Evolutionary conservation across 495 filamentous ascomycete genomes (phyloP).

Genomic region (Entonaema liquescens): DNA sequence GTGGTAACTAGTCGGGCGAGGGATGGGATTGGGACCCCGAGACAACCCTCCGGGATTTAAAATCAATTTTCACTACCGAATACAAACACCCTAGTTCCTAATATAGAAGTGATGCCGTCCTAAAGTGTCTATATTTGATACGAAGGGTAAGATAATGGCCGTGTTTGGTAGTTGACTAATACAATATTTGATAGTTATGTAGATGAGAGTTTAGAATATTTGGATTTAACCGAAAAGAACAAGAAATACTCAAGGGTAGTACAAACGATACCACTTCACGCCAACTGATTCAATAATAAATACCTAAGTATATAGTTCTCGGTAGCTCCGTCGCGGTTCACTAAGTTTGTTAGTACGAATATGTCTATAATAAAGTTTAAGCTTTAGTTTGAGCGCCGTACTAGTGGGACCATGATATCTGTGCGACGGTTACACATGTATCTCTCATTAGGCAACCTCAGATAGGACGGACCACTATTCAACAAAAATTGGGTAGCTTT

Average conservation of each 20-base stretch:
- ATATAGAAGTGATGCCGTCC: not conserved
- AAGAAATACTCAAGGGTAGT: too few species aligned
- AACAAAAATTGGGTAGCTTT: conserved; percentile 6
- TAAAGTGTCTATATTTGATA: not conserved
- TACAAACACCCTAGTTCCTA: not conserved
- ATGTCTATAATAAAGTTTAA: conserved; percentile 12
- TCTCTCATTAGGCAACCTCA: conserved; percentile 3
- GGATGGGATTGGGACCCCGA: not conserved
- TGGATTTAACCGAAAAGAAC: not conserved
- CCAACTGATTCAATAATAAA: not conserved
- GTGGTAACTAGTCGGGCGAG: conserved; percentile 8
- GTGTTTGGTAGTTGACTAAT: not conserved
- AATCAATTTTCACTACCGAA: not conserved
- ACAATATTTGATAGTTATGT: not conserved
- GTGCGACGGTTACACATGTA: not conserved
- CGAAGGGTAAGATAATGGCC: not conserved
- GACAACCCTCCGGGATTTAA: not conserved
- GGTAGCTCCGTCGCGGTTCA: not conserved
- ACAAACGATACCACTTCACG: not conserved
- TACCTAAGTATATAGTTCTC: too few species aligned
- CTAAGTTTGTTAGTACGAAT: conserved; percentile 5
- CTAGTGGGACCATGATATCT: conserved; percentile 2
- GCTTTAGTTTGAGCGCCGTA: conserved; percentile 13
- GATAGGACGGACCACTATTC: conserved; percentile 1
- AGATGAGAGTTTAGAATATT: not conserved